Evolutionary conservation across 2,329 filamentous ascomycete species (phyloP).

Genomic region (Ophiocordyceps camponoti-floridani): DNA sequence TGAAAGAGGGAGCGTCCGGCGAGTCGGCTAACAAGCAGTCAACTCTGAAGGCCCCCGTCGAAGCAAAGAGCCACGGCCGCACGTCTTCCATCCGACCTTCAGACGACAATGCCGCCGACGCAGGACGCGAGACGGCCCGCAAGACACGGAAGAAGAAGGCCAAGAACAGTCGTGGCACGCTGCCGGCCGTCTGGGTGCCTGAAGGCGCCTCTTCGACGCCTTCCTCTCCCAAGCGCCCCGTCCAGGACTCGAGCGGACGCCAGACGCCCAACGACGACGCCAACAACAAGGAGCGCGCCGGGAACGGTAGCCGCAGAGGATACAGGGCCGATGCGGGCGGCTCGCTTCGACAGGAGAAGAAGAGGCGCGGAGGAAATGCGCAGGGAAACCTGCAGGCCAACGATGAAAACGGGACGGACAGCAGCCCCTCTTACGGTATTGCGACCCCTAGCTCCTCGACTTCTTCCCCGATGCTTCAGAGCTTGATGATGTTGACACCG

Average conservation of each 20-base stretch:
- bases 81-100: not conserved
- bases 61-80: too few relatives aligned
- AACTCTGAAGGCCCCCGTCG: too few relatives aligned
- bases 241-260: not conserved
- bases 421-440: not conserved
- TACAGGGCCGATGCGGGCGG: conserved; percentile 14
- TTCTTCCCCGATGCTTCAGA: not conserved
- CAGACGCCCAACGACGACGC: not conserved
- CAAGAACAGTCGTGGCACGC: not conserved
- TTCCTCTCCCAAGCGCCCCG: not conserved
- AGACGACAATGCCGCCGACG: not conserved
- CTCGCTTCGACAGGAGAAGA: conserved; percentile 15
- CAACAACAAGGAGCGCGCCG: not conserved
- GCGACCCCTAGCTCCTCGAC: conserved; percentile 2
- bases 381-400: too few relatives aligned
- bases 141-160: not conserved
- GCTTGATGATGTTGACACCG: not conserved
- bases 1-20: too few relatives aligned
- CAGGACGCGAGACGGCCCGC: not conserved
- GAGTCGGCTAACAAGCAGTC: too few relatives aligned
- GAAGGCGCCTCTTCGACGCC: not conserved
- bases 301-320: not conserved
- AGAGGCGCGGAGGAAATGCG: conserved; percentile 7
- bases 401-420: not conserved
- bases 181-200: not conserved